Conservation (phyloP, 495 filamentous ascomycete genomes). For the Apodospora peruviana region DNA sequence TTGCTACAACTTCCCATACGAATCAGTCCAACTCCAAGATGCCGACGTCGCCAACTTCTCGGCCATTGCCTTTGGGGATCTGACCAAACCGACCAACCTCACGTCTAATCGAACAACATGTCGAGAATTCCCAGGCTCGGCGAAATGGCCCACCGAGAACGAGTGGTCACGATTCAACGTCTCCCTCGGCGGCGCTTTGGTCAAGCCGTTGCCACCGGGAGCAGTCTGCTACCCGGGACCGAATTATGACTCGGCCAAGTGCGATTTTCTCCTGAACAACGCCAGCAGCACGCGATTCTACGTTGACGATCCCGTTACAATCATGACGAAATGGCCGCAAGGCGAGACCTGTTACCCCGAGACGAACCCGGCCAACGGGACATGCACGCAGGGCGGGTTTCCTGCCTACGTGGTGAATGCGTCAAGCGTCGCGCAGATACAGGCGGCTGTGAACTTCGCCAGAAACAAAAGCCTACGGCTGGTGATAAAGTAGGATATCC, state of each 20-base stretch:
- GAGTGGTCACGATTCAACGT: slow-evolving; percentile 42
- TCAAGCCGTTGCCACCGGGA: slow-evolving; percentile 45
- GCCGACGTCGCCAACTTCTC: not conserved
- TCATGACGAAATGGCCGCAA: not conserved
- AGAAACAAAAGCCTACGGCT: slow-evolving; percentile 52
- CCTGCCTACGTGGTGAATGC: slow-evolving; percentile 47
- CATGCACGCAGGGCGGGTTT: not conserved
- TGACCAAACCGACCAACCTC: not conserved
- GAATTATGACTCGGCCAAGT: not conserved
- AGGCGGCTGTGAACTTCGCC: slow-evolving; percentile 58
- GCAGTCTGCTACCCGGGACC: slow-evolving; percentile 43
- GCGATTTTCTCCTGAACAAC: not conserved
- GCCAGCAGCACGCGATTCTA: not conserved
- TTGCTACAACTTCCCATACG: not conserved
- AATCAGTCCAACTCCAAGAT: not conserved
- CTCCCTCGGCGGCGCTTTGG: slow-evolving; percentile 32
- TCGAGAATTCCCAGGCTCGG: slow-evolving; percentile 1
- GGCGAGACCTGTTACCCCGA: not conserved
- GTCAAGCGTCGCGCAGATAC: slow-evolving; percentile 46
- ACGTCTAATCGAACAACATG: not conserved
- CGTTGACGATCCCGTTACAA: not conserved
- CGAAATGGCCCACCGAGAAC: slow-evolving; percentile 36
- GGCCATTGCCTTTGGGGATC: not conserved
- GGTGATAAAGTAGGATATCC: slow-evolving; percentile 43
- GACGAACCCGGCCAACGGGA: not conserved